phyloP scores from a whole-genome alignment of 202 grass and related monocot genomes.

The Schoenoplectus tabernaemontani region DNA sequence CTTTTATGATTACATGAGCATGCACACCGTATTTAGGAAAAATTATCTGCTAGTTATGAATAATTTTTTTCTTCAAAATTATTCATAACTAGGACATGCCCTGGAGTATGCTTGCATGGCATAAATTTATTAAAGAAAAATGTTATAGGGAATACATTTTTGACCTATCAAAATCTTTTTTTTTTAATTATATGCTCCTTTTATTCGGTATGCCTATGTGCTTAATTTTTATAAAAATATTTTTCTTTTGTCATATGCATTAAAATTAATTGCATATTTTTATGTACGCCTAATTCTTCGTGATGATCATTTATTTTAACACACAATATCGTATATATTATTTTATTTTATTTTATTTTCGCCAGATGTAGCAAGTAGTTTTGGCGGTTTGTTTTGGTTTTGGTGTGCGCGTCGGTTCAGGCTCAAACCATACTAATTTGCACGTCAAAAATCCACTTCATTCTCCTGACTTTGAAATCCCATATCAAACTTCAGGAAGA shows the following conservation, averaged over 20 bases:
- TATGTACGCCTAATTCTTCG: neutral
- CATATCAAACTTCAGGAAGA: neutral
- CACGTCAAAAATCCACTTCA: neutral
- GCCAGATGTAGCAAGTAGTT: neutral
- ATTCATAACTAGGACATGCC: too few species aligned
- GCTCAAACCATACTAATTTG: neutral
- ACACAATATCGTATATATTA: neutral
- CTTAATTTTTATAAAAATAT: too few species aligned
- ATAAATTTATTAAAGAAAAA: too few species aligned
- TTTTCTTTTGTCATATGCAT: neutral
- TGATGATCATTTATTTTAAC: neutral
- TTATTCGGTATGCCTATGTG: neutral
- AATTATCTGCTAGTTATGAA: too few species aligned
- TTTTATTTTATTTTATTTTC: neutral
- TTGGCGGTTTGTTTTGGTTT: neutral
- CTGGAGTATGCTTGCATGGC: too few species aligned
- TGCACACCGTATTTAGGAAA: too few species aligned
- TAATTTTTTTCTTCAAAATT: too few species aligned
- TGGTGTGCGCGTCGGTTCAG: conserved; percentile 18
- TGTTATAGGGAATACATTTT: too few species aligned
- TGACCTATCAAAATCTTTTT: neutral
- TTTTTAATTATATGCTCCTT: neutral
- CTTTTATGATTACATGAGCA: too few species aligned
- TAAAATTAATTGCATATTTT: neutral
- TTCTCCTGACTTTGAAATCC: neutral